Percentiles rank a stretch among this genome's conserved stretches.
Evolutionary conservation across 148 eudicot species (phyloP).

Genomic region (Silene latifolia): DNA sequence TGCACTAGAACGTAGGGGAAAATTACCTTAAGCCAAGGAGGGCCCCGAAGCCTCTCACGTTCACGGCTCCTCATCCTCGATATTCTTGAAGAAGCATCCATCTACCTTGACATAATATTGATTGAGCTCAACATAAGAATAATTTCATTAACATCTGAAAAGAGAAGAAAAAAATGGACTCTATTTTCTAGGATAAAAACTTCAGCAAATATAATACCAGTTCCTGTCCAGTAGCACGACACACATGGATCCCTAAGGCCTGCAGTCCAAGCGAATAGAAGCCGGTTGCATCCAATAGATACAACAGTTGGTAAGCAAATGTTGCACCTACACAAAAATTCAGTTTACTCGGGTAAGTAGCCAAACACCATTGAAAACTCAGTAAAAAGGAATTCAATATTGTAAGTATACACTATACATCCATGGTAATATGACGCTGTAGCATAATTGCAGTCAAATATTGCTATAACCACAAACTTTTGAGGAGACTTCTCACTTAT

Average conservation of each 20-base stretch:
- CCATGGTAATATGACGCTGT: not conserved
- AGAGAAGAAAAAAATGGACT: not conserved
- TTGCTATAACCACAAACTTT: not conserved
- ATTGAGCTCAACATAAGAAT: constrained; percentile 16
- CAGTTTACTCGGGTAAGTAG: constrained; percentile 6
- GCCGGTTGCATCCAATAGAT: constrained; percentile 95
- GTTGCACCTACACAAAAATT: constrained; percentile 57
- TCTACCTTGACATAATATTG: constrained; percentile 61
- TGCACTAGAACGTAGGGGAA: not conserved
- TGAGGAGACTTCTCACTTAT: not conserved
- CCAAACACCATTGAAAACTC: not conserved
- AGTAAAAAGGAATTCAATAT: not conserved
- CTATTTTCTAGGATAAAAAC: constrained; percentile 5
- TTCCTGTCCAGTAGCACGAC: constrained; percentile 99
- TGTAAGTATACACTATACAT: not conserved
- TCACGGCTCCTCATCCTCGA: constrained; percentile 93
- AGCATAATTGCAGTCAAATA: not conserved
- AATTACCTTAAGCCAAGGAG: constrained; percentile 93
- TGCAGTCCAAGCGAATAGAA: constrained; percentile 93
- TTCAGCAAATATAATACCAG: constrained; percentile 48
- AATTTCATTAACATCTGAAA: constrained; percentile 7
- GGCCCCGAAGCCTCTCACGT: constrained; percentile 94
- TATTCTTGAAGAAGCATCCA: constrained; percentile 98
- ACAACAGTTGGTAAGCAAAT: constrained; percentile 91
- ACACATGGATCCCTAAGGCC: constrained; percentile 86